Percentiles rank a stretch among this genome's conserved stretches.
These are phyloP conservation scores for Fusarium protoensiforme DNA, from an alignment of 2,329 filamentous ascomycete species.

Conservation along the genomic window DNA sequence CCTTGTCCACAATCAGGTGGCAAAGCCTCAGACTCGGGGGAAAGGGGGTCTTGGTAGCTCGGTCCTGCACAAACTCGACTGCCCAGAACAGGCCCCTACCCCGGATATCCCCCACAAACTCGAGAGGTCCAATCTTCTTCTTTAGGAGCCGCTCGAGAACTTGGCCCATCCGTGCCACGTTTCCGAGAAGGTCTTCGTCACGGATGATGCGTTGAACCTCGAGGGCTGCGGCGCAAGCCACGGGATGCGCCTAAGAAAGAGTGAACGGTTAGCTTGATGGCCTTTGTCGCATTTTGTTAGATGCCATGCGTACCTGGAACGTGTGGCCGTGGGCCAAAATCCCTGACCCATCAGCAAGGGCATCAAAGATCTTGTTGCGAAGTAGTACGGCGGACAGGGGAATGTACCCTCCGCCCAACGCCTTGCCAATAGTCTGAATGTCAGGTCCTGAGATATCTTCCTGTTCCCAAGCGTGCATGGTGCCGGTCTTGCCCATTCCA, in stretches of 20 bases:
- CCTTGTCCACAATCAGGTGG: background rate
- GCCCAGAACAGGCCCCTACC: conserved; percentile 37
- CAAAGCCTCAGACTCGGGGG: conserved; percentile 12
- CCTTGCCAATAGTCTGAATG: conserved; percentile 32
- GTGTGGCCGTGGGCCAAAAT: conserved; percentile 31
- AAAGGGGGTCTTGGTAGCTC: conserved; percentile 30
- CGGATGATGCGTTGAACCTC: conserved; percentile 34
- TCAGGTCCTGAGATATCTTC: conserved; percentile 30
- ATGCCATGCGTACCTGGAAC: background rate
- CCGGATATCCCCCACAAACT: conserved; percentile 34
- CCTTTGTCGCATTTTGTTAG: fast-evolving
- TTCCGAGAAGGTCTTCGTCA: conserved; percentile 4
- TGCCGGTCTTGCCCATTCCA: conserved; percentile 35
- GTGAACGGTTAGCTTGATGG: background rate
- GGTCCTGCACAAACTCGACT: conserved; percentile 37
- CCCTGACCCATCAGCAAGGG: conserved; percentile 19
- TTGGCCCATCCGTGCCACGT: conserved; percentile 9
- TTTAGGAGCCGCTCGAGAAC: conserved; percentile 30
- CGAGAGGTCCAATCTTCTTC: conserved; percentile 10
- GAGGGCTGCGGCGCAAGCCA: conserved; percentile 24
- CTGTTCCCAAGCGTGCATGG: conserved; percentile 38
- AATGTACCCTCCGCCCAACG: conserved; percentile 27
- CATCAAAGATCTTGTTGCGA: conserved; percentile 12
- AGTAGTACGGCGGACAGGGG: conserved; percentile 24
- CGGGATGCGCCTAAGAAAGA: conserved; percentile 22